These are phyloP conservation scores for Sporothrix mexicana DNA, from an alignment of 2,329 filamentous ascomycete species.

Conservation along the genomic window DNA sequence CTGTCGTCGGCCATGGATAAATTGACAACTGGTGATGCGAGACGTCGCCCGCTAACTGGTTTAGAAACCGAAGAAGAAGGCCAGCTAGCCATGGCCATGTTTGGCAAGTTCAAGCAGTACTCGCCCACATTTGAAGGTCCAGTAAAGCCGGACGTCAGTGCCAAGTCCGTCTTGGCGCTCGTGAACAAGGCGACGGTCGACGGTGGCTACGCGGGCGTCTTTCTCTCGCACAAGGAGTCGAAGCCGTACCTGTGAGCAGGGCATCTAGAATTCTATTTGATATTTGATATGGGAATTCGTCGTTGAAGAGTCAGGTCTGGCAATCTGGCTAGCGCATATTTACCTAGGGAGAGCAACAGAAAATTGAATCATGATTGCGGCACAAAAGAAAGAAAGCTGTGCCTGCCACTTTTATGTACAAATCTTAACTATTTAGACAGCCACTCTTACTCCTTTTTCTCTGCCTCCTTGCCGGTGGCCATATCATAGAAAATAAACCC, in stretches of 20 bases:
- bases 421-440: too few species aligned
- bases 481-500: conserved; percentile 16
- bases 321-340: too few species aligned
- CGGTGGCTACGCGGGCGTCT: neutral
- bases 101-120: conserved; percentile 34
- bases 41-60: too few species aligned
- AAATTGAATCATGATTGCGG: too few species aligned
- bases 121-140: conserved; percentile 33
- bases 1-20: too few species aligned
- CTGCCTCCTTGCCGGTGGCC: neutral
- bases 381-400: too few species aligned
- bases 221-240: neutral
- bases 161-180: neutral
- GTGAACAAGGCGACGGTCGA: neutral
- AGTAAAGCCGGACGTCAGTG: neutral
- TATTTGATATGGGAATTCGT: too few species aligned
- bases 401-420: too few species aligned
- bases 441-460: neutral
- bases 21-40: too few species aligned
- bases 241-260: neutral
- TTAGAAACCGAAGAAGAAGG: conserved; percentile 33
- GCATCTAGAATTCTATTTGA: too few species aligned
- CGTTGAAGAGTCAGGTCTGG: too few species aligned
- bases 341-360: too few species aligned
- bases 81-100: conserved; percentile 30